phyloP scores from a whole-genome alignment of 305 asterid species.

The Coffea humblotiana region DNA sequence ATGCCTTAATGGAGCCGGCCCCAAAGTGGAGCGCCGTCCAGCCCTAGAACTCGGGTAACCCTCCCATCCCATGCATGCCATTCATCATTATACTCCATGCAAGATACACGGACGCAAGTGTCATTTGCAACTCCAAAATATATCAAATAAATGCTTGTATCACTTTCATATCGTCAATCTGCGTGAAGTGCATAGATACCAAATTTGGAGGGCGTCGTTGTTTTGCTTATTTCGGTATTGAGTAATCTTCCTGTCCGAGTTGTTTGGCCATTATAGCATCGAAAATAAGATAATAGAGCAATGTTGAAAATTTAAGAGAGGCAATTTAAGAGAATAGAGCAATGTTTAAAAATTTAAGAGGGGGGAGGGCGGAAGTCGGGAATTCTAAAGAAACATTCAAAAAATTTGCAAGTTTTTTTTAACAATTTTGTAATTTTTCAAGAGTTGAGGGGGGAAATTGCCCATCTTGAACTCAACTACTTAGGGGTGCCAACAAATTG shows the following conservation, averaged over 20 bases:
- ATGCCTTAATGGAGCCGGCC: no score
- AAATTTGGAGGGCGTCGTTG: neutral
- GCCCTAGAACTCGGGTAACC: neutral
- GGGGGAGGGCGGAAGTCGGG: no score
- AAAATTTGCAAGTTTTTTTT: no score
- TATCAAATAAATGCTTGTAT: neutral
- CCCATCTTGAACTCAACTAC: no score
- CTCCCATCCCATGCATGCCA: neutral
- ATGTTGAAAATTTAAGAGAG: no score
- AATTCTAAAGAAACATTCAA: no score
- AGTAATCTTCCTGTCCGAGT: neutral
- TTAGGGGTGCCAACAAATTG: no score
- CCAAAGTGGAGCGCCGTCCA: neutral
- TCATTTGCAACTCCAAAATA: neutral
- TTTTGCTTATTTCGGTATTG: neutral
- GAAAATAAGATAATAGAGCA: no score
- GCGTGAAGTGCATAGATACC: neutral
- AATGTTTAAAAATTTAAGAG: no score
- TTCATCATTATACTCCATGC: neutral
- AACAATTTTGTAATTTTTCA: no score
- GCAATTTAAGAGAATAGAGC: no score
- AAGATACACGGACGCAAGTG: neutral
- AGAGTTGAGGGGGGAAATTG: no score
- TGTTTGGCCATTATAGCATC: neutral
- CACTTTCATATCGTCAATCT: neutral